These are phyloP conservation scores for Globisporangium cederbergense DNA, from an alignment of 352 stramenopile species.

Conservation along the genomic window DNA sequence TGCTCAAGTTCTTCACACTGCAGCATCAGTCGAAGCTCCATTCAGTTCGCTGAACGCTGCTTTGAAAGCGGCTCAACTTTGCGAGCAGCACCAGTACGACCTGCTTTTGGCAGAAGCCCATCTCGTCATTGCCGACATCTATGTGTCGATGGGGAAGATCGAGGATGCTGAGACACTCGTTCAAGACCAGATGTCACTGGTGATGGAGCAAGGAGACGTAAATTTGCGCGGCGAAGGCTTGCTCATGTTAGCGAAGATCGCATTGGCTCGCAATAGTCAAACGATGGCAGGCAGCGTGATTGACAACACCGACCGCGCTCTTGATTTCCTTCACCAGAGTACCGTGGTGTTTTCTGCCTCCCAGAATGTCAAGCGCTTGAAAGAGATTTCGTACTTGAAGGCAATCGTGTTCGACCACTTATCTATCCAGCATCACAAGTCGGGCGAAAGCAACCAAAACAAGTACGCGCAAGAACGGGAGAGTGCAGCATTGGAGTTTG, in stretches of 20 bases:
- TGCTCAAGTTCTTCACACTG: conserved; percentile 33
- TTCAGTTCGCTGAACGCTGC: conserved; percentile 44
- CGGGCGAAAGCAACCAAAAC: neutral
- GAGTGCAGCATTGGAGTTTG: conserved; percentile 27
- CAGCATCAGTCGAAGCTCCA: conserved; percentile 36
- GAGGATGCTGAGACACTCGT: conserved; percentile 45
- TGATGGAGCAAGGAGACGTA: conserved; percentile 64
- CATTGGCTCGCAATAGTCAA: conserved; percentile 27
- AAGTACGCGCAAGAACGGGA: conserved; percentile 11
- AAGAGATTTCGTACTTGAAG: conserved; percentile 40
- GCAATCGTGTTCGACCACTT: conserved; percentile 42
- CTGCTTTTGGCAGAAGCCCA: conserved; percentile 57
- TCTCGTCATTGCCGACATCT: conserved; percentile 58
- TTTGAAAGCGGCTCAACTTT: conserved; percentile 48
- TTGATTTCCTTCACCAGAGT: conserved; percentile 30
- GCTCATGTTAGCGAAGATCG: conserved; percentile 52
- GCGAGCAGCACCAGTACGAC: conserved; percentile 47
- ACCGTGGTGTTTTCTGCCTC: conserved; percentile 27
- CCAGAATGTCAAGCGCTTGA: conserved; percentile 33
- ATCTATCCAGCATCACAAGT: neutral
- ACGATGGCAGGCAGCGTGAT: neutral
- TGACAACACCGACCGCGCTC: neutral
- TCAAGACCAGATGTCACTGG: conserved; percentile 54
- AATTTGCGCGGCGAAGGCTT: conserved; percentile 52
- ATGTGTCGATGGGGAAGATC: conserved; percentile 52